A percentile compares a stretch with the other conserved stretches of the same genome.
phyloP scores from a whole-genome alignment of 116 monocot genomes.

The Dioscorea cayenensis region DNA sequence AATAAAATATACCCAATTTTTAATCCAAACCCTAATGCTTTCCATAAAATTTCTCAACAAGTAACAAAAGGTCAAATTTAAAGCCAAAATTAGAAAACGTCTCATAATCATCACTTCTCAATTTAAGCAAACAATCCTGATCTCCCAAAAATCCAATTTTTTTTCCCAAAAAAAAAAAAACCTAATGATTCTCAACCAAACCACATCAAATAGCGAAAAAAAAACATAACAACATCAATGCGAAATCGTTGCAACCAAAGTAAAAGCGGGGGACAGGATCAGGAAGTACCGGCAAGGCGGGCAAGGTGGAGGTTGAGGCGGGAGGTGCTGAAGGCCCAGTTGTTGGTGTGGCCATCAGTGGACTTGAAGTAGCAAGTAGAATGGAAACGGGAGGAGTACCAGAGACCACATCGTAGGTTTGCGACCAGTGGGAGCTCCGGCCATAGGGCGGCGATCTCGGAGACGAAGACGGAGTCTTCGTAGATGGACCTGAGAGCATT shows the following conservation, averaged over 20 bases:
- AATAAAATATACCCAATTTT: no score
- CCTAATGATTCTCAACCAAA: neutral
- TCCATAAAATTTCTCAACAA: no score
- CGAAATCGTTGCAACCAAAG: neutral
- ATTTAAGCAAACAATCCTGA: no score
- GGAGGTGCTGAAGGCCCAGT: conserved; percentile 81
- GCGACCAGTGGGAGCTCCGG: conserved; percentile 79
- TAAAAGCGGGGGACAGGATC: neutral
- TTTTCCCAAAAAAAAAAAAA: neutral
- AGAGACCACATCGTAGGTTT: conserved; percentile 91
- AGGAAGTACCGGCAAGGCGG: conserved; percentile 45
- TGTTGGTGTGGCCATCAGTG: conserved; percentile 86
- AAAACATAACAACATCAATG: neutral
- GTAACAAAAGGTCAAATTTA: no score
- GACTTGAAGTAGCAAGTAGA: conserved; percentile 94
- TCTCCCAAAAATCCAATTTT: neutral
- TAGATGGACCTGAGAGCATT: conserved; percentile 84
- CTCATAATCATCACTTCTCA: no score
- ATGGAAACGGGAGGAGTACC: conserved; percentile 69
- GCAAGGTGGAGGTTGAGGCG: conserved; percentile 94
- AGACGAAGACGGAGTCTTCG: conserved; percentile 82
- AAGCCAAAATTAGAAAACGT: no score
- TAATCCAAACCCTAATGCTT: no score
- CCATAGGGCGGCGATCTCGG: conserved; percentile 79
- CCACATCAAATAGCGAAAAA: neutral